A percentile compares a stretch with the other conserved stretches of the same genome.
phyloP scores from a whole-genome alignment of 2,329 filamentous ascomycete genomes.

The Pseudocercospora fuligena region DNA sequence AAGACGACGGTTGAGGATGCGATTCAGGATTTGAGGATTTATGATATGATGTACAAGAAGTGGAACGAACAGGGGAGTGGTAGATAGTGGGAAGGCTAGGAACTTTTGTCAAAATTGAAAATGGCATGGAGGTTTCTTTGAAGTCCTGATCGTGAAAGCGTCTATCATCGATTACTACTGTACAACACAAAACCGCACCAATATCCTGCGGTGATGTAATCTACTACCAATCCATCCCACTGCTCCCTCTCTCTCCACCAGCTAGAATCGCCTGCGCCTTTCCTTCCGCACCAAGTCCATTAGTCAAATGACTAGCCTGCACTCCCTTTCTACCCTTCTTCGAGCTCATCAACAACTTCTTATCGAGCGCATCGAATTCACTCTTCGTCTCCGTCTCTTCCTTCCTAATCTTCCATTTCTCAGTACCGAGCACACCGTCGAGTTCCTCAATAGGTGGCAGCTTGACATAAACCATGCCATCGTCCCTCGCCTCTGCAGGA shows the following conservation, averaged over 20 bases:
- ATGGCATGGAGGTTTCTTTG: neutral
- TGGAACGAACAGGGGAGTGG: conserved; percentile 17
- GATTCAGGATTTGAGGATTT: conserved; percentile 45
- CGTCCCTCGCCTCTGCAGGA: conserved; percentile 71
- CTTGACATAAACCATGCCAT: conserved; percentile 79
- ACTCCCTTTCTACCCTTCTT: conserved; percentile 58
- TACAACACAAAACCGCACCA: too few relatives aligned
- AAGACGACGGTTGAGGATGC: conserved; percentile 53
- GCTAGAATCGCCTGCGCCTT: conserved; percentile 52
- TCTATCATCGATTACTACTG: neutral
- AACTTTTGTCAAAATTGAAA: too few relatives aligned
- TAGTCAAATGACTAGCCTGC: conserved; percentile 51
- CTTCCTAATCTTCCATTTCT: conserved; percentile 77
- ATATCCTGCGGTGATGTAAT: too few relatives aligned
- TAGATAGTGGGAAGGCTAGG: too few relatives aligned
- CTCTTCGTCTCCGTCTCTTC: conserved; percentile 58
- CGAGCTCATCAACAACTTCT: conserved; percentile 54
- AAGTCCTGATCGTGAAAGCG: too few relatives aligned
- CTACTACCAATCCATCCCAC: conserved; percentile 50
- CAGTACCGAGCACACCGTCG: conserved; percentile 76
- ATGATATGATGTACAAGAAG: conserved; percentile 38
- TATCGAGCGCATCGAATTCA: conserved; percentile 61
- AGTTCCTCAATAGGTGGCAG: conserved; percentile 81
- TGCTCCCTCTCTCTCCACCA: conserved; percentile 49
- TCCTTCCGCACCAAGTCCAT: conserved; percentile 49